Percentiles rank a stretch among this genome's conserved stretches.
Conservation (phyloP, 495 filamentous ascomycete genomes). For the Peziza echinospora region DNA sequence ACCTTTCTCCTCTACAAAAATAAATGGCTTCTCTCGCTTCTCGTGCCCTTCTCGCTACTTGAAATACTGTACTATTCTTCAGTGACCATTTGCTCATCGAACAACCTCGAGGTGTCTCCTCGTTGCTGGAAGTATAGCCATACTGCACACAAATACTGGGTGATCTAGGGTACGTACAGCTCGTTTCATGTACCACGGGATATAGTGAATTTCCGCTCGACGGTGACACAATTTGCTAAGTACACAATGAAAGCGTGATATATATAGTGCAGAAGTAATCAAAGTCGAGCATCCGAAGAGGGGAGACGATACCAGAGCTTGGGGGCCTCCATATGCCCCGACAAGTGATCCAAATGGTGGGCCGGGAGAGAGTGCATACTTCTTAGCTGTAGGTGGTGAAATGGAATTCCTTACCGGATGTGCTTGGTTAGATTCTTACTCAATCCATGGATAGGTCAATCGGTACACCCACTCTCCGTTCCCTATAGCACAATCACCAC, state of each 20-base stretch:
- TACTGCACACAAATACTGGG: constrained; percentile 96
- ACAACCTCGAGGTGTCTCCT: no score
- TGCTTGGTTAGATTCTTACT: background rate
- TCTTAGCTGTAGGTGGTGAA: constrained; percentile 43
- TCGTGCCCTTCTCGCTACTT: no score
- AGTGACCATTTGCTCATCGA: no score
- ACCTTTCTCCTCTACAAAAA: no score
- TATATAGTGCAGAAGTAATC: constrained; percentile 68
- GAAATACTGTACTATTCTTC: no score
- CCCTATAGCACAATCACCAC: no score
- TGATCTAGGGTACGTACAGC: constrained; percentile 59
- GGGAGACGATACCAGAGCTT: constrained; percentile 87
- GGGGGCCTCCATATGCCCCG: constrained; percentile 85
- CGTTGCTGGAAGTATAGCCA: constrained; percentile 34
- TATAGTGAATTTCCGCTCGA: no score
- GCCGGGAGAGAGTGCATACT: constrained; percentile 87
- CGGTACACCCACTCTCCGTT: constrained; percentile 3
- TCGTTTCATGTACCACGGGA: constrained; percentile 2
- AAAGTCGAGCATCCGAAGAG: constrained; percentile 85
- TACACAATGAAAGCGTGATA: background rate
- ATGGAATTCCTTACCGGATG: background rate
- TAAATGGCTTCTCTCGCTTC: no score
- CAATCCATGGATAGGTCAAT: constrained; percentile 12
- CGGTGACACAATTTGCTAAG: background rate
- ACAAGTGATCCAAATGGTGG: constrained; percentile 30